Evolutionary conservation across 2,329 filamentous ascomycete genomes (phyloP).

Genomic region (Pseudomassariella vexata): DNA sequence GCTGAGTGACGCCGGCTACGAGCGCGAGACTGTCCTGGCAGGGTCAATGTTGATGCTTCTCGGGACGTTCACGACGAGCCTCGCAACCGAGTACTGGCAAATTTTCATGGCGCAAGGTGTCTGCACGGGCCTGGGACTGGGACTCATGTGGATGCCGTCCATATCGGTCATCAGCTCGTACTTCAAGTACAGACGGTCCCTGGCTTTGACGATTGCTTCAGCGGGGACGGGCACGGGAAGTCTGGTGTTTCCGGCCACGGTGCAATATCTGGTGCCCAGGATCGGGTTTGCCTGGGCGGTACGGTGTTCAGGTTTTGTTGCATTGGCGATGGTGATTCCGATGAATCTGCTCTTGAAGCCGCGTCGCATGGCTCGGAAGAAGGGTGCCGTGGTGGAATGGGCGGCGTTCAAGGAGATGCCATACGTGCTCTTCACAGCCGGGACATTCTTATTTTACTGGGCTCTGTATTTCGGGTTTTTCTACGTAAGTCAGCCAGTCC

Average conservation of each 20-base stretch:
- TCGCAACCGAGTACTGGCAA: slow-evolving; percentile 31
- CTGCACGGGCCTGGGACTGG: slow-evolving; percentile 39
- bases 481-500: slow-evolving; percentile 25
- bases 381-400: slow-evolving; percentile 43
- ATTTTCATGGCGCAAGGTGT: slow-evolving; percentile 41
- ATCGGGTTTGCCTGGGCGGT: slow-evolving; percentile 64
- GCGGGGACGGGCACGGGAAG: slow-evolving; percentile 59
- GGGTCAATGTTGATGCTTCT: slow-evolving; percentile 31
- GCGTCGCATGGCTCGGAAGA: slow-evolving; percentile 35
- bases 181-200: slow-evolving; percentile 48
- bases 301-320: slow-evolving; percentile 54
- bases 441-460: slow-evolving; percentile 37
- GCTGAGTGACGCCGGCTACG: slow-evolving; percentile 26
- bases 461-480: slow-evolving; percentile 50
- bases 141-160: slow-evolving; percentile 49
- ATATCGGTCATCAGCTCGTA: slow-evolving; percentile 50
- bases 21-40: slow-evolving; percentile 20
- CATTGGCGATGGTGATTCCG: slow-evolving; percentile 37
- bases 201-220: slow-evolving; percentile 54
- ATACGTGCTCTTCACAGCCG: slow-evolving; percentile 35
- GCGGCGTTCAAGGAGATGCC: slow-evolving; percentile 42
- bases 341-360: slow-evolving; percentile 38
- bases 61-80: slow-evolving; percentile 30
- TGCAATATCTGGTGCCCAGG: slow-evolving; percentile 51
- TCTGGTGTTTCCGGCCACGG: slow-evolving; percentile 55